Conservation (phyloP, 768 basidiomycete genomes). For the Kockovaella imperatae region DNA sequence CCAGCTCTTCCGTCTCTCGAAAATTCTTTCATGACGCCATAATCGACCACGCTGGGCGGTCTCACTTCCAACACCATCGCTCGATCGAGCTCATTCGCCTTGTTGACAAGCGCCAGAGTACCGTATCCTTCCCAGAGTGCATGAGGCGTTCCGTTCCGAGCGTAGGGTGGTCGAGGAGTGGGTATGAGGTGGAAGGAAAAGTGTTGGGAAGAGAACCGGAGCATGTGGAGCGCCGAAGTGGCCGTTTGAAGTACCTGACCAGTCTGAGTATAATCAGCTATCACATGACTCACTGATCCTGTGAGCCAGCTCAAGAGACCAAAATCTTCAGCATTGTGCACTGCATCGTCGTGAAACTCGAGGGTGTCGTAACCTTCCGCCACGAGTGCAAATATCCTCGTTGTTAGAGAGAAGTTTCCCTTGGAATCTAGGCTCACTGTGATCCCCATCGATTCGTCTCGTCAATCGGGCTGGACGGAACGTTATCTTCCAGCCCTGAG, state of each 20-base stretch:
- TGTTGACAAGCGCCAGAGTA: slow-evolving; percentile 38
- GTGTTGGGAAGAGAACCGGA: slow-evolving; percentile 32
- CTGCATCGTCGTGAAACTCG: slow-evolving; percentile 35
- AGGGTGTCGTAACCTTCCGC: slow-evolving; percentile 41
- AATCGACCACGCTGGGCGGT: slow-evolving; percentile 34
- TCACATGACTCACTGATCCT: slow-evolving; percentile 26
- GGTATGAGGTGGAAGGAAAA: slow-evolving; percentile 40
- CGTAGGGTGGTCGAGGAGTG: slow-evolving; percentile 13
- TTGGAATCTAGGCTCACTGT: slow-evolving; percentile 21
- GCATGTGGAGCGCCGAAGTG: slow-evolving; percentile 37
- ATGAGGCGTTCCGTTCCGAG: background rate
- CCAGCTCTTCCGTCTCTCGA: slow-evolving; percentile 16
- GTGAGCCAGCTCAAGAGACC: slow-evolving; percentile 42
- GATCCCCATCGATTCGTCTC: slow-evolving; percentile 37
- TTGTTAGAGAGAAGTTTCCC: background rate
- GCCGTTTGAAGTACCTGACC: slow-evolving; percentile 38
- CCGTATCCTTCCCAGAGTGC: slow-evolving; percentile 40
- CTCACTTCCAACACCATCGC: slow-evolving; percentile 34
- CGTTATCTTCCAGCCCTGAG: slow-evolving; percentile 34
- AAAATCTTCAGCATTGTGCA: slow-evolving; percentile 28
- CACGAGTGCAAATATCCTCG: slow-evolving; percentile 40
- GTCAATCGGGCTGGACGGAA: slow-evolving; percentile 29
- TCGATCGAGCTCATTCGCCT: slow-evolving; percentile 28
- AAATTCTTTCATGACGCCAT: slow-evolving; percentile 33
- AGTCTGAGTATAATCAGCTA: background rate